Percentiles rank a stretch among this genome's conserved stretches.
phyloP scores from a whole-genome alignment of 305 asterid species.

The Salvia sclarea region DNA sequence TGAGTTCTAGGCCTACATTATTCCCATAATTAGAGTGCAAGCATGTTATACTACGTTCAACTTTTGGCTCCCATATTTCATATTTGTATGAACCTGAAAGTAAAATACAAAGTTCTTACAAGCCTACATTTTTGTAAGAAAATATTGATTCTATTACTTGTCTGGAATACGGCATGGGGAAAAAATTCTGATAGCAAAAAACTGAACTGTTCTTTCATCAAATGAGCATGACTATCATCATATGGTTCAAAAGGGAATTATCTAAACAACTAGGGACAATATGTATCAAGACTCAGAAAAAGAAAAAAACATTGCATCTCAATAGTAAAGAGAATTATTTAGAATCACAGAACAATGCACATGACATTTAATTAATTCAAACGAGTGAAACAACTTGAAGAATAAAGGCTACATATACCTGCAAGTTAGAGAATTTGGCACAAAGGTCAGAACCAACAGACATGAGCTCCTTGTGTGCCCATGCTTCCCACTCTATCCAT shows the following conservation, averaged over 20 bases:
- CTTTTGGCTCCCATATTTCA: not conserved
- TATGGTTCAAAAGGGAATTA: not conserved
- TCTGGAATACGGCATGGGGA: not conserved
- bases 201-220: not conserved
- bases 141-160: not conserved
- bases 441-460: conserved; percentile 80
- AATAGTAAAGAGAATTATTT: not conserved
- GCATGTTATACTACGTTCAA: not conserved
- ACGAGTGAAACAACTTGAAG: not conserved
- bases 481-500: conserved; percentile 79
- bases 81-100: not conserved
- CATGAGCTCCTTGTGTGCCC: conserved; percentile 80
- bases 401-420: conserved; percentile 50
- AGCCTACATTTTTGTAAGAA: not conserved
- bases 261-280: not conserved
- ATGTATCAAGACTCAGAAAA: not conserved
- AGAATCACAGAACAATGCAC: not conserved
- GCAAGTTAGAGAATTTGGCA: conserved; percentile 72
- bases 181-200: not conserved
- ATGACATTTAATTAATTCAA: conserved; percentile 9
- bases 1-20: conserved; percentile 9
- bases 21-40: not conserved
- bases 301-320: not conserved
- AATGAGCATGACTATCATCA: not conserved
- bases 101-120: not conserved